Evolutionary conservation across 345 rosid genomes (phyloP).

Genomic region (Euphorbia tirucalli): DNA sequence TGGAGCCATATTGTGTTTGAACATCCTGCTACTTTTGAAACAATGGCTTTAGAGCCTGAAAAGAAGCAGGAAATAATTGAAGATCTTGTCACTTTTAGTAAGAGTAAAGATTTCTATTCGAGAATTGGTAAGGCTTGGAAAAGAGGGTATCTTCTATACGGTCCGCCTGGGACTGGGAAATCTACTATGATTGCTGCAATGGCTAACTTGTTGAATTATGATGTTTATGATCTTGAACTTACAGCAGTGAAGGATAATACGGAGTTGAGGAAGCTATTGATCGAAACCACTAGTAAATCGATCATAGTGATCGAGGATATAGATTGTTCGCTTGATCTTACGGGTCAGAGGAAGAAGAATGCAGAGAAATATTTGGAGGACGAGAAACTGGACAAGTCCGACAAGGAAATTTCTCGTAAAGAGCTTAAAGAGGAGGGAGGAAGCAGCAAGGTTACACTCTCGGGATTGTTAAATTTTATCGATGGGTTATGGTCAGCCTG

Average conservation of each 20-base stretch:
- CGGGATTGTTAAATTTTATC: slow-evolving; percentile 60
- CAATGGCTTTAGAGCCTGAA: slow-evolving; percentile 51
- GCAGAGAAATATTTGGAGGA: slow-evolving; percentile 24
- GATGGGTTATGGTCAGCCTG: slow-evolving; percentile 76
- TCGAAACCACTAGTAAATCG: slow-evolving; percentile 46
- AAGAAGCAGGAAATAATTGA: slow-evolving; percentile 54
- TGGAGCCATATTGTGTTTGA: slow-evolving; percentile 60
- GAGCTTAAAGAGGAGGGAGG: slow-evolving; percentile 30
- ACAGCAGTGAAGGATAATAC: slow-evolving; percentile 42
- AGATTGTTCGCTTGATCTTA: slow-evolving; percentile 56
- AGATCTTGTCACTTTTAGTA: slow-evolving; percentile 52
- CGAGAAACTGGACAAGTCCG: slow-evolving; percentile 28
- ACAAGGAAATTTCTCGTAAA: slow-evolving; percentile 26
- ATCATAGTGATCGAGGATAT: slow-evolving; percentile 56
- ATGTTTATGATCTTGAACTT: slow-evolving; percentile 42
- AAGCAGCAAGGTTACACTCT: slow-evolving; percentile 53
- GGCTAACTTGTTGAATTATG: slow-evolving; percentile 42
- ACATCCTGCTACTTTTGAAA: slow-evolving; percentile 59
- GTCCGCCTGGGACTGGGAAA: slow-evolving; percentile 45
- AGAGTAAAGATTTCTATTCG: slow-evolving; percentile 49
- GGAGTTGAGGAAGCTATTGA: slow-evolving; percentile 38
- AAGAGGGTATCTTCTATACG: slow-evolving; percentile 57
- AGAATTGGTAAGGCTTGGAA: slow-evolving; percentile 60
- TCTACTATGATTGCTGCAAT: slow-evolving; percentile 50
- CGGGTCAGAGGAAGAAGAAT: slow-evolving; percentile 49